These are phyloP conservation scores for Pleodorina starrii DNA, from an alignment of 139 green algal genomes.

Conservation along the genomic window DNA sequence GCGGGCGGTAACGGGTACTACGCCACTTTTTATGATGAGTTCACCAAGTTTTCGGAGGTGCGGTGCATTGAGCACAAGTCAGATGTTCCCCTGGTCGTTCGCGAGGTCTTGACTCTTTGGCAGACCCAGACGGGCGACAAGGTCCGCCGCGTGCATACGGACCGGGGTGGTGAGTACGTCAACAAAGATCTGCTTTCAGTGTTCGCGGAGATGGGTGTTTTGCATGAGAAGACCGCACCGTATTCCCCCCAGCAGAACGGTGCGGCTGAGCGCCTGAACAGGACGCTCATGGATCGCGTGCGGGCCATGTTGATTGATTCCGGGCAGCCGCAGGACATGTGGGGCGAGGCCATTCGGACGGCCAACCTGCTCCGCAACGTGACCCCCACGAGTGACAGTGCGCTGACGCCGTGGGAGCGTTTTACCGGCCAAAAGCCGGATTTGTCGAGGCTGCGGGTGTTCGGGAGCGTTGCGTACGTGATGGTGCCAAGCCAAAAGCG, in stretches of 20 bases:
- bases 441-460: neutral
- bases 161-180: conserved; percentile 22
- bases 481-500: neutral
- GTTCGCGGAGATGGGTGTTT: neutral
- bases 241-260: conserved; percentile 38
- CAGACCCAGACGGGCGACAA: no score
- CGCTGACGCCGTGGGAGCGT: no score
- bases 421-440: conserved; percentile 17
- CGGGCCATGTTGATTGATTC: conserved; percentile 36
- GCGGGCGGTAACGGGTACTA: no score
- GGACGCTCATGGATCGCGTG: conserved; percentile 44
- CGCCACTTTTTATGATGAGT: no score
- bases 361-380: no score
- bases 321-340: neutral
- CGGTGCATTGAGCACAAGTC: no score
- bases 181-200: neutral
- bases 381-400: no score
- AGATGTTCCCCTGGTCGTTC: no score
- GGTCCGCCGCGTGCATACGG: neutral
- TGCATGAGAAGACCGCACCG: no score
- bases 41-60: no score
- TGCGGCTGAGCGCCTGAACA: conserved; percentile 47
- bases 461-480: conserved; percentile 6
- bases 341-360: no score
- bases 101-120: no score